Evolutionary conservation across 768 basidiomycete genomes (phyloP).

Genomic region (Fistulinella prunicolor): DNA sequence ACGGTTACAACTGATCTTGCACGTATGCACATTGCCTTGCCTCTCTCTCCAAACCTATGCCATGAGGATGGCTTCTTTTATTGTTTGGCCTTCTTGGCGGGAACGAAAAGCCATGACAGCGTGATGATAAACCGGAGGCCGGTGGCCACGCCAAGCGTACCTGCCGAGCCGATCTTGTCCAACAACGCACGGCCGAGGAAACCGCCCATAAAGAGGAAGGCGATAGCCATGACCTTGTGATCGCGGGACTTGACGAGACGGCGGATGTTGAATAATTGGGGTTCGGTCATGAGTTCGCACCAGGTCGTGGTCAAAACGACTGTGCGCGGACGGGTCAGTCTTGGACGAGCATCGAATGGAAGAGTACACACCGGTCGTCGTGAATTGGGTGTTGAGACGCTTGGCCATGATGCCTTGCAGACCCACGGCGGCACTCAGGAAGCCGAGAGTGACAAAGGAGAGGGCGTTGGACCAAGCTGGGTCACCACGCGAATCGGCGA

Average conservation of each 20-base stretch:
- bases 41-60: too few species aligned
- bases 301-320: slow-evolving; percentile 86
- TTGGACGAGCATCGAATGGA: not conserved
- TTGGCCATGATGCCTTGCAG: slow-evolving; percentile 87
- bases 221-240: slow-evolving; percentile 65
- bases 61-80: not conserved
- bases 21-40: too few species aligned
- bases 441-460: slow-evolving; percentile 70
- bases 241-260: slow-evolving; percentile 59
- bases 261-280: slow-evolving; percentile 60
- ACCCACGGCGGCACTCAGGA: slow-evolving; percentile 75
- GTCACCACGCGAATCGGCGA: slow-evolving; percentile 51
- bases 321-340: slow-evolving; percentile 22
- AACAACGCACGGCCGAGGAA: slow-evolving; percentile 63
- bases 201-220: slow-evolving; percentile 72
- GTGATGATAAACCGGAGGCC: slow-evolving; percentile 61
- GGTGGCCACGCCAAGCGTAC: slow-evolving; percentile 62
- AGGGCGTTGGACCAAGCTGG: slow-evolving; percentile 69
- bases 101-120: slow-evolving; percentile 65
- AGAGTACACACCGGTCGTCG: slow-evolving; percentile 59
- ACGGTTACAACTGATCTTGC: too few species aligned
- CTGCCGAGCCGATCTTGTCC: slow-evolving; percentile 56
- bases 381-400: slow-evolving; percentile 74
- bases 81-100: slow-evolving; percentile 24
- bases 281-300: slow-evolving; percentile 86